Evolutionary conservation across 2,329 filamentous ascomycete genomes (phyloP), one percentile per base, ranked within the genome.

Genomic region (Paraphaeosphaeria minitans): DNA sequence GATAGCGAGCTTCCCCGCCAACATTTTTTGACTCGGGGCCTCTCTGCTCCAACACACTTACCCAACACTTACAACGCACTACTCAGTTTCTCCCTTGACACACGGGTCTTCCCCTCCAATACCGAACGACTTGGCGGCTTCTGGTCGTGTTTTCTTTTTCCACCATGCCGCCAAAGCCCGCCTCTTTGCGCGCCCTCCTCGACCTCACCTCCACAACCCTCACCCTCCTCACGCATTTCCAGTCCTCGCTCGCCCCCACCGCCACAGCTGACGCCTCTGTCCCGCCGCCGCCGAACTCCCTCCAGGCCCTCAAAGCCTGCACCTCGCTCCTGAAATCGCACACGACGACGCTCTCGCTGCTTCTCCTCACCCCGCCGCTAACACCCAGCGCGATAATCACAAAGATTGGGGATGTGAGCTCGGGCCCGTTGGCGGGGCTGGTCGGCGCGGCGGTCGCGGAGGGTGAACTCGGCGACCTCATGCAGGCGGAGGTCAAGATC

Each of bases 321-420:
- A 85, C 91, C 0, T 85, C 83, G 27, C 82, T 96, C 5, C 86
- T 97, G 59, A 88, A 87, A 73, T 91, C 93, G 0, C 92, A 97
- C 72, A 86, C 89, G 1, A 97, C 93, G 6, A 97, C 96, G 63
- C 83, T 97, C 27, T 94, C 91, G 0, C 87, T 97, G 0, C 84
- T 98, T 13, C 85, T 95, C 1, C 90, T 96, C 70, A 97, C 91
- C 70, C 85, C 91, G 19, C 93, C 94, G 0, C 96, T 96, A 66
- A 95, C 93, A 0, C 88, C 91, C 0, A 87, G 88, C 0, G 93
- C 92, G 5, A 83, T 96, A 35, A 79, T 78, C 10, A 87, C 84
- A 24, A 87, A 96, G 14, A 79, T 97, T 4, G 83, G 85, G 35
- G 87, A 93, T 58, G 82, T 96, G n/a, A 83, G 88, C 22, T 83